Percentiles rank a stretch among this genome's conserved stretches.
Conservation (phyloP, 208 protist genomes). For the Herpetomonas tarakana region DNA sequence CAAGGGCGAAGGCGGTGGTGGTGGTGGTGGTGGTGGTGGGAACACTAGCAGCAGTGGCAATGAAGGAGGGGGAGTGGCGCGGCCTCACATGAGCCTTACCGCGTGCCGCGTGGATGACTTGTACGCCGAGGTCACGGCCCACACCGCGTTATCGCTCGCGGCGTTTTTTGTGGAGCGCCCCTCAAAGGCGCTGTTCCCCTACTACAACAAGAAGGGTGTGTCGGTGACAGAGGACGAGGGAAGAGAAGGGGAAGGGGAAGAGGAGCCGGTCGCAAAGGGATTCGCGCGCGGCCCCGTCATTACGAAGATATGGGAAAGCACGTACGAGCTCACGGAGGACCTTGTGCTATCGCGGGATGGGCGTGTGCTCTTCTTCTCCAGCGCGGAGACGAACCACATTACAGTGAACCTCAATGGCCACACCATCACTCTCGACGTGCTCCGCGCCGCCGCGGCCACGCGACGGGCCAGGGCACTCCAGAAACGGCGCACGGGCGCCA, state of each 20-base stretch:
- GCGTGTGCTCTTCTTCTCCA: constrained; percentile 66
- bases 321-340: constrained; percentile 14
- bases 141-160: neutral
- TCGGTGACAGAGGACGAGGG: neutral
- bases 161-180: neutral
- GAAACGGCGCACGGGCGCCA: neutral
- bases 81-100: neutral
- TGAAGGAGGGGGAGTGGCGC: neutral
- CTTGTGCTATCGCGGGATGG: constrained; percentile 33
- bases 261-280: no score
- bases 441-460: constrained; percentile 1
- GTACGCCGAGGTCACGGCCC: neutral
- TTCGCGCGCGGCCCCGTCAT: neutral
- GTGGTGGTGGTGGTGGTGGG: no score
- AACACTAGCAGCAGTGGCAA: no score
- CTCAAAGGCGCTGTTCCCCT: neutral
- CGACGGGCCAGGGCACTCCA: neutral
- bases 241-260: no score
- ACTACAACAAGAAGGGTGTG: neutral
- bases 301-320: neutral
- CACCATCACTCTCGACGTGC: constrained; percentile 41
- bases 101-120: neutral
- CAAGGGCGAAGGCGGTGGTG: no score
- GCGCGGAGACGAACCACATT: constrained; percentile 61
- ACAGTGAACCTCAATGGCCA: constrained; percentile 61